phyloP scores from a whole-genome alignment of 352 stramenopile genomes.

The Pythium pyrilobum region DNA sequence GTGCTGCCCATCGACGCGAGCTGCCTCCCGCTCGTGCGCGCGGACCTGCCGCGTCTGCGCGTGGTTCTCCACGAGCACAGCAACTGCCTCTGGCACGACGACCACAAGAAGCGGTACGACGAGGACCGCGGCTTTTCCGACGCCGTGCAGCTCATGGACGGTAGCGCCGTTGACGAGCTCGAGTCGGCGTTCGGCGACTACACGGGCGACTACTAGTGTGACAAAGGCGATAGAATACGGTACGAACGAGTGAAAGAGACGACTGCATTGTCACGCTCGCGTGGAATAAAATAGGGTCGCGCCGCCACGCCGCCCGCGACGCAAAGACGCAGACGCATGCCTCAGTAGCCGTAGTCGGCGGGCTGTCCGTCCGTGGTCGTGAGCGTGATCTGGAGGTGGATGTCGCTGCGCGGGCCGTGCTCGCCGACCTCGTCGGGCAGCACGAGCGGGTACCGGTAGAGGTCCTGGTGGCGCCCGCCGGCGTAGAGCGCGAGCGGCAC shows the following conservation, averaged over 20 bases:
- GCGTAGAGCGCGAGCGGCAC: slow-evolving; percentile 61
- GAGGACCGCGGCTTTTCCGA: not conserved
- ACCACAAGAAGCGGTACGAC: not conserved
- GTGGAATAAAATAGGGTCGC: not conserved
- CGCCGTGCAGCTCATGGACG: not conserved
- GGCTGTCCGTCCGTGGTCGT: slow-evolving; percentile 40
- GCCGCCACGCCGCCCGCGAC: too few relatives aligned
- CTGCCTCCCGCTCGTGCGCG: slow-evolving; percentile 3
- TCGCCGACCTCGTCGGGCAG: slow-evolving; percentile 47
- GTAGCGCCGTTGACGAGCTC: slow-evolving; percentile 3
- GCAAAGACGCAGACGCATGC: too few relatives aligned
- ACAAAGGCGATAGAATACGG: not conserved
- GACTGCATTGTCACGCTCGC: not conserved
- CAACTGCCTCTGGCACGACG: slow-evolving; percentile 9
- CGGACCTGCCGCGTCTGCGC: not conserved
- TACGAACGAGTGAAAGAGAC: not conserved
- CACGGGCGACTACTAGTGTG: slow-evolving; percentile 13
- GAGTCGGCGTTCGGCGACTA: slow-evolving; percentile 9
- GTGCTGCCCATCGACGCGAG: slow-evolving; percentile 5
- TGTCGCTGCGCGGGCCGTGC: slow-evolving; percentile 41
- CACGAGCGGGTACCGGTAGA: slow-evolving; percentile 71
- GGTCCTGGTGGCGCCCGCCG: slow-evolving; percentile 45
- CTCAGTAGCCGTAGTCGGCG: slow-evolving; percentile 31
- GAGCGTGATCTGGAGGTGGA: slow-evolving; percentile 64
- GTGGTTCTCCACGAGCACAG: slow-evolving; percentile 12